A percentile compares a stretch with the other conserved stretches of the same genome.
phyloP scores from a whole-genome alignment of 768 basidiomycete species.

The Fomitopsis pulvina region DNA sequence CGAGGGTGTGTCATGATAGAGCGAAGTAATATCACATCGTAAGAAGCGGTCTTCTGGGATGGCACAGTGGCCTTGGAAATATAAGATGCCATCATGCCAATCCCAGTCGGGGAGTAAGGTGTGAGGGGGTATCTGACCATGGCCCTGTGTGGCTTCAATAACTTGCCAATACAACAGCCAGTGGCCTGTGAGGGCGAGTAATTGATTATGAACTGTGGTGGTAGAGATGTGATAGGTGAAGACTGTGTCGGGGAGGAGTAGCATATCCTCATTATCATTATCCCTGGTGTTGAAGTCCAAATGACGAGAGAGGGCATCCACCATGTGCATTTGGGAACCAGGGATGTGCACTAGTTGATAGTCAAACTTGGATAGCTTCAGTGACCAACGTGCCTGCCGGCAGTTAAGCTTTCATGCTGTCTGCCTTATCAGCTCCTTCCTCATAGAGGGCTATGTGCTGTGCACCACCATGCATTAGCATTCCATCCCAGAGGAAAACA shows the following conservation, averaged over 20 bases:
- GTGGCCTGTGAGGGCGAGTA: background rate
- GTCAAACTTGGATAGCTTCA: conserved; percentile 29
- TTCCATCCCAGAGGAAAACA: too few relatives aligned
- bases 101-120: too few relatives aligned
- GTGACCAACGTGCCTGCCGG: conserved; percentile 37
- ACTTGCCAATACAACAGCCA: background rate
- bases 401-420: conserved; percentile 31
- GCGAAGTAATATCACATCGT: conserved; percentile 22
- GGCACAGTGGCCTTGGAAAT: conserved; percentile 13
- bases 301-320: conserved; percentile 17
- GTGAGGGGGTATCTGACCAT: too few relatives aligned
- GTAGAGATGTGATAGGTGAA: conserved; percentile 2
- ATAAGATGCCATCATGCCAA: too few relatives aligned
- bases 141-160: conserved; percentile 7
- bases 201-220: background rate
- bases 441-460: too few relatives aligned
- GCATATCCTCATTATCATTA: conserved; percentile 11
- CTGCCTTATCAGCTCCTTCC: too few relatives aligned
- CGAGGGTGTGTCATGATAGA: conserved; percentile 30
- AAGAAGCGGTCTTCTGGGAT: conserved; percentile 27
- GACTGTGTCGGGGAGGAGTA: background rate
- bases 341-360: conserved; percentile 27
- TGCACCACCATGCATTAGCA: too few relatives aligned
- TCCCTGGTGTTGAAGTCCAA: conserved; percentile 14
- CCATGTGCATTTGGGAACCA: conserved; percentile 15